Conservation (phyloP, 495 filamentous ascomycete genomes). For the Trichoderma gamsii region DNA sequence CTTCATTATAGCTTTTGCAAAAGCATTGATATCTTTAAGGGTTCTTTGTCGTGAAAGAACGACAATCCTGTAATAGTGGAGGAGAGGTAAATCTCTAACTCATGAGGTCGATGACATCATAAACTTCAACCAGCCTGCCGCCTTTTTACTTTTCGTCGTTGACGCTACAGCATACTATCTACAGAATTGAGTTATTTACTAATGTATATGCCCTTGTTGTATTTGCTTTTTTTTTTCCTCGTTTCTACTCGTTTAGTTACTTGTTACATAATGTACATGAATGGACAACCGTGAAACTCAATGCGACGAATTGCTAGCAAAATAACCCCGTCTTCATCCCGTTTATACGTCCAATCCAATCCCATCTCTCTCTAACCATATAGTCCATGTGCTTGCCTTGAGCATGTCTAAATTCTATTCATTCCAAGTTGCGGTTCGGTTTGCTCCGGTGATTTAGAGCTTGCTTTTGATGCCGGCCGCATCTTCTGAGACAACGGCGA, state of each 20-base stretch:
- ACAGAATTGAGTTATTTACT: too few species aligned
- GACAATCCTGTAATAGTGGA: too few species aligned
- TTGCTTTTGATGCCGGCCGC: slow-evolving; percentile 30
- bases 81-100: neutral
- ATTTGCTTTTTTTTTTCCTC: neutral
- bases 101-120: neutral
- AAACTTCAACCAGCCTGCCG: neutral
- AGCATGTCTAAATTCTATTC: neutral
- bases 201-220: neutral
- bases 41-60: neutral
- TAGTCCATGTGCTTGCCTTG: neutral
- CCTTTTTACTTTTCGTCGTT: neutral
- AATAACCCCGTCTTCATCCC: neutral
- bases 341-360: neutral
- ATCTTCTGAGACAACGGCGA: slow-evolving; percentile 62
- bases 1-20: neutral
- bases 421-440: too few species aligned
- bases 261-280: neutral
- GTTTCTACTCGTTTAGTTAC: neutral
- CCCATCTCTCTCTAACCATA: neutral
- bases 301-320: neutral
- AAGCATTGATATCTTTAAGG: neutral
- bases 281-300: neutral
- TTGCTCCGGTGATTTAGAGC: slow-evolving; percentile 27
- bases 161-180: too few species aligned